Base-by-base conservation (phyloP, 805 yeast genomes). In the Cyberlindnera maclurae region DNA sequence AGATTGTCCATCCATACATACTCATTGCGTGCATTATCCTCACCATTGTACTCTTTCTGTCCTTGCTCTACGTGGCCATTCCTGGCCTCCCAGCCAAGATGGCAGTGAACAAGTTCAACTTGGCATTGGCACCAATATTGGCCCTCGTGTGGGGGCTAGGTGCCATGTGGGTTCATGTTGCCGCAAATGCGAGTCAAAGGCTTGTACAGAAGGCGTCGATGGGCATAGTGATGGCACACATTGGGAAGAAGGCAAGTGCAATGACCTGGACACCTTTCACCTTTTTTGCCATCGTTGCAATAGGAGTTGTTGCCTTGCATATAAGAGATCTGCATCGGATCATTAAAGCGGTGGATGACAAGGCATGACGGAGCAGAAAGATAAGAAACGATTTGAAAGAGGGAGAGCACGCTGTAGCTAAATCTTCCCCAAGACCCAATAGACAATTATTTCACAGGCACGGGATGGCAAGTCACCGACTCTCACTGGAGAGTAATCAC, bases 251-350 rank as follows among this genome's bases (percentile, higher is more conserved):
- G 43, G 80, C 83, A 0, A 67, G 68, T 18, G 68, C 75, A 0
- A 67, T 80, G 71, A 63, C 78, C 0, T 80, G 87, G 87, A 61
- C 71, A 6, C 67, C 76, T 3, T 79, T 80, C 52, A 49, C 73
- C 1, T 71, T 79, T 45, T 43, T 70, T 24, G 33, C 67, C 4
- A 43, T 73, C 3, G 66, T 66, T 7, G 59, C 68, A 5, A 37
- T 68, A 5, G 69, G 70, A 0, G 45, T 65, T n/a, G 45, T 67
- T 40, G 42, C 46, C 9, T 36, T 64, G 20, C 57, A 64, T 37
- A 39, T 62, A n/a, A 60, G 64, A 41, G 69, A 67, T 32, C 36
- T 63, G 28, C 46, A 49, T 29, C 40, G 40, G 15, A 42, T 47
- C 12, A 45, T 51, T 26, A 55, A 55, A 9, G 50, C 26, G 29